Evolutionary conservation across 139 green algal species (phyloP), one percentile per base, ranked within the genome.

Genomic region (Chlorella sorokiniana): DNA sequence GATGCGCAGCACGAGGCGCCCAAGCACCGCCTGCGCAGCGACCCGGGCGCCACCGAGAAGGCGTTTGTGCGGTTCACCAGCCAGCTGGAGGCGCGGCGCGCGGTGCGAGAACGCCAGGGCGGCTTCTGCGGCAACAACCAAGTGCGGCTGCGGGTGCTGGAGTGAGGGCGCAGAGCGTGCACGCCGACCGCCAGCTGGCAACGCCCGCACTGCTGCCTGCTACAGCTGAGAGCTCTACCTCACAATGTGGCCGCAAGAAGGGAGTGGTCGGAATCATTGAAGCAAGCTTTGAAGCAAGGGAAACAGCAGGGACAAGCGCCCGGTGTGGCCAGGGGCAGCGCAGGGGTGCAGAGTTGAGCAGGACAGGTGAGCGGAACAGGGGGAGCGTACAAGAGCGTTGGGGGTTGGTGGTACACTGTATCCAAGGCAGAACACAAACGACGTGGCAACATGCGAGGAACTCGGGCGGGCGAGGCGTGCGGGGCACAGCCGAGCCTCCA

Each of bases 11-110:
- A n/a, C n/a, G n/a, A n/a, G n/a, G n/a, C n/a, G n/a, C n/a, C n/a
- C n/a, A 23, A 40, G 65, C 14, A 29, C 44, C 22, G 31, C 11
- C n/a, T 22, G 25, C 11, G 37, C 65, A 27, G 31, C 22, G 23
- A 51, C 1, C 38, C 23, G 23, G 65, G 40, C 23, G 20, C 11
- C 5, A 9, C 41, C 14, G 73, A 79, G 35, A n/a, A 41, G 73
- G 73, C 81, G 14, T 25, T 85, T 4, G 73, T 85, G 40, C 81
- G 81, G 20, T 85, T 85, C n/a, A 42, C 38, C 0, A 77, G 51
- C 40, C 56, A 14, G 27, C 31, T 77, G 51, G 81, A 85, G 81
- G 81, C 81, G 61, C 72, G 64, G 37, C 45, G 81, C 18, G 81
- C 81, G 14, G 18, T 85, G 64, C 72, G 81, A 18, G 48, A 48